Base-by-base conservation (phyloP, 495 filamentous ascomycete genomes). In the Sporormia fimetaria region DNA sequence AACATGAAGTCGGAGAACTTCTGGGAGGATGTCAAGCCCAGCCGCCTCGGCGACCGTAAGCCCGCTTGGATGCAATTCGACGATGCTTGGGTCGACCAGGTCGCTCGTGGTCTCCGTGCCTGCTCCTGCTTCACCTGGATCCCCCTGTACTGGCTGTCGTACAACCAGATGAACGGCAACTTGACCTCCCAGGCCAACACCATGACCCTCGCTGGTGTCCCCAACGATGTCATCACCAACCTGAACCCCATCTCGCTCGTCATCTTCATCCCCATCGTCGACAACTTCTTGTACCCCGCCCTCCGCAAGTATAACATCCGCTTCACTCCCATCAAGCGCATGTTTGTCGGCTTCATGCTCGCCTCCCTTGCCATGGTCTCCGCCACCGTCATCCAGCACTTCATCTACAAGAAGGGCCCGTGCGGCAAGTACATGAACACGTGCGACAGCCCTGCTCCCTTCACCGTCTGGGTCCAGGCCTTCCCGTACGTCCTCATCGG, bases 151-250 rank as follows among this genome's bases (percentile, higher is more conserved):
- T 79, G 46, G 69, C 54, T 67, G 12, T 52, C 57, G 12, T 66
- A 65, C 43, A 63, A 63, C 52, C 62, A 67, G 40, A 57, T 67
- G 22, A 66, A 68, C 57, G 80, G 77, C 68, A 87, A 85, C 62
- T 62, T 87, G 22, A 76, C 73, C 22, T 82, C 78, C 9, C 81
- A 84, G 56, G 83, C 83, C 3, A 77, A 76, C 4, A 76, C 73
- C 11, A 81, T 92, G 79, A 52, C 64, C 6, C 68, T 82, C 7
- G 69, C 72, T 36, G 80, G 81, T 15, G 71, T 86, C 0, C 83
- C 83, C 42, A 85, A 87, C 62, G 83, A 90, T 54, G 68, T 87
- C 26, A 68, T 88, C 53, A 74, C 73, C 51, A 90, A 90, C 58
- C 70, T 90, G 17, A 77, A 88, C 57, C 81, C 83, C 11, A 66